A percentile compares a stretch with the other conserved stretches of the same genome.
Evolutionary conservation across 495 filamentous ascomycete genomes (phyloP).

Genomic region (Podospora appendiculata): DNA sequence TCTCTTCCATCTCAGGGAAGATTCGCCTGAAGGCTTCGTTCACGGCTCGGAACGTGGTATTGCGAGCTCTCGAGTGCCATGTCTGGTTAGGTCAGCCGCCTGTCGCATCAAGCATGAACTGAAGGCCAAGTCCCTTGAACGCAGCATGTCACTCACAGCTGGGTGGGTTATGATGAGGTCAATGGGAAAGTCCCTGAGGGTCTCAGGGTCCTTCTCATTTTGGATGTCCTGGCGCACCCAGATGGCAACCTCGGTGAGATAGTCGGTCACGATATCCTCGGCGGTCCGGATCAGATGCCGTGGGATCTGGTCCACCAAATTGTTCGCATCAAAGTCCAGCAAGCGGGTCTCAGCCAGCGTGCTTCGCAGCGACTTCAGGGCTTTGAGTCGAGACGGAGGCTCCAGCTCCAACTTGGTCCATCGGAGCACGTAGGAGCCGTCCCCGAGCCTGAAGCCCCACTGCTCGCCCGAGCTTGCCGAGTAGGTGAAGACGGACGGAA

Average conservation of each 20-base stretch:
- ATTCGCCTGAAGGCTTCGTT: neutral
- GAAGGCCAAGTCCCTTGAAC: neutral
- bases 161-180: slow-evolving; percentile 11
- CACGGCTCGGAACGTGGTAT: slow-evolving; percentile 7
- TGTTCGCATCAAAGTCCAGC: neutral
- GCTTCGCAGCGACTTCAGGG: neutral
- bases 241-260: slow-evolving; percentile 4
- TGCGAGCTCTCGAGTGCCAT: slow-evolving; percentile 5
- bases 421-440: neutral
- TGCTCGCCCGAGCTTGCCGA: neutral
- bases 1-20: slow-evolving; percentile 2
- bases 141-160: neutral
- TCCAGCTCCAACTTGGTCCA: slow-evolving; percentile 5
- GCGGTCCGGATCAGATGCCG: slow-evolving; percentile 4
- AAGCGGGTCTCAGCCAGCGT: neutral
- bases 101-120: neutral
- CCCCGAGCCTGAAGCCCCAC: neutral
- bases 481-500: slow-evolving; percentile 3
- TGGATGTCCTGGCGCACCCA: slow-evolving; percentile 6
- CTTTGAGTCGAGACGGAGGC: neutral
- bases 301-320: neutral
- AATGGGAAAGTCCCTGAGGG: slow-evolving; percentile 4
- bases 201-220: neutral
- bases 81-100: neutral
- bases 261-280: slow-evolving; percentile 8